Evolutionary conservation across 306 rosid genomes (phyloP).

Genomic region (Inga laurina): DNA sequence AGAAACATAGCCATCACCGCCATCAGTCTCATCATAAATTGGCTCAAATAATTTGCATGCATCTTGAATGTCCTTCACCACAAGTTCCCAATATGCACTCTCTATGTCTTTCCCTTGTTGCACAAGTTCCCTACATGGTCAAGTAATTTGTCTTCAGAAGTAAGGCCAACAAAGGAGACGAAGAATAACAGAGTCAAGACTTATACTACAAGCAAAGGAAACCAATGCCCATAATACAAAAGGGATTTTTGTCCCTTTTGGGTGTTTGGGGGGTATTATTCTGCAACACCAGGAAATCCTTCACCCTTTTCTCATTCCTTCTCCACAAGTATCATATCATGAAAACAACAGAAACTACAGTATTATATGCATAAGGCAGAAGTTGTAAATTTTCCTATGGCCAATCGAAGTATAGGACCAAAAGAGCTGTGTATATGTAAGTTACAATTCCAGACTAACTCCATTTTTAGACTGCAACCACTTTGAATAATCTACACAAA

Average conservation of each 20-base stretch:
- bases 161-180: conserved; percentile 2
- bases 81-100: conserved; percentile 96
- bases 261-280: background rate
- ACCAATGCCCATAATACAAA: background rate
- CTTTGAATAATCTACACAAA: background rate
- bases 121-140: conserved; percentile 76
- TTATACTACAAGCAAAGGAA: background rate
- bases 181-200: background rate
- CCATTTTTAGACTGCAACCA: background rate
- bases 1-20: conserved; percentile 95
- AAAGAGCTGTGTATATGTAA: background rate
- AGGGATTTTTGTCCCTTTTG: background rate
- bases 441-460: conserved; percentile 5
- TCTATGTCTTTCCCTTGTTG: conserved; percentile 91
- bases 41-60: conserved; percentile 90
- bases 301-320: background rate
- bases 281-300: background rate
- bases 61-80: conserved; percentile 98
- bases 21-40: conserved; percentile 91
- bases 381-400: conserved; percentile 1
- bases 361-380: background rate
- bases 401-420: background rate
- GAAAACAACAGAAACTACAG: background rate
- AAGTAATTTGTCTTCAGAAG: conserved; percentile 8
- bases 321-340: background rate